phyloP scores from a whole-genome alignment of 306 rosid species.

The Medicago arabica region DNA sequence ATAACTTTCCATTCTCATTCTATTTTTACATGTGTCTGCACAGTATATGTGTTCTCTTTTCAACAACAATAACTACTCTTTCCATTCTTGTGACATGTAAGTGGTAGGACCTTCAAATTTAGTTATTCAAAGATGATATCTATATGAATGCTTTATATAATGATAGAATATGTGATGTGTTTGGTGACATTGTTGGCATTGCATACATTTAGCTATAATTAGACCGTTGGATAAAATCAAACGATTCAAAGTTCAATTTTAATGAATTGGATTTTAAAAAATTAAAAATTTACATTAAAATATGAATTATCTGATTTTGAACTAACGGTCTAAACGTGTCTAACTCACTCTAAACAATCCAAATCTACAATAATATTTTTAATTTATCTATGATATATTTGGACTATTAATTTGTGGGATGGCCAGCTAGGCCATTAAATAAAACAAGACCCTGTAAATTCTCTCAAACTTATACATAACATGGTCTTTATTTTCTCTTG shows the following conservation, averaged over 20 bases:
- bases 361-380: neutral
- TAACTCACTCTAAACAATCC: no score
- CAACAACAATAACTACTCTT: constrained; percentile 16
- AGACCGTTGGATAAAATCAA: no score
- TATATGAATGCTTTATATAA: constrained; percentile 38
- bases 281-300: no score
- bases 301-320: no score
- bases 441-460: constrained; percentile 22
- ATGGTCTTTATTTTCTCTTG: constrained; percentile 28
- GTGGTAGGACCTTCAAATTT: constrained; percentile 44
- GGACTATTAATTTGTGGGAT: constrained; percentile 30
- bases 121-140: constrained; percentile 39
- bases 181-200: no score
- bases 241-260: no score
- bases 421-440: constrained; percentile 39
- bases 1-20: constrained; percentile 17
- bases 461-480: neutral
- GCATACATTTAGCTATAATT: no score
- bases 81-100: neutral
- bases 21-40: constrained; percentile 34
- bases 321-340: neutral
- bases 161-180: neutral
- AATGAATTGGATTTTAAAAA: no score
- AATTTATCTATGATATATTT: neutral
- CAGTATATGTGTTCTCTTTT: constrained; percentile 27